phyloP scores from a whole-genome alignment of 331 rosid species.

The Acacia concinna region DNA sequence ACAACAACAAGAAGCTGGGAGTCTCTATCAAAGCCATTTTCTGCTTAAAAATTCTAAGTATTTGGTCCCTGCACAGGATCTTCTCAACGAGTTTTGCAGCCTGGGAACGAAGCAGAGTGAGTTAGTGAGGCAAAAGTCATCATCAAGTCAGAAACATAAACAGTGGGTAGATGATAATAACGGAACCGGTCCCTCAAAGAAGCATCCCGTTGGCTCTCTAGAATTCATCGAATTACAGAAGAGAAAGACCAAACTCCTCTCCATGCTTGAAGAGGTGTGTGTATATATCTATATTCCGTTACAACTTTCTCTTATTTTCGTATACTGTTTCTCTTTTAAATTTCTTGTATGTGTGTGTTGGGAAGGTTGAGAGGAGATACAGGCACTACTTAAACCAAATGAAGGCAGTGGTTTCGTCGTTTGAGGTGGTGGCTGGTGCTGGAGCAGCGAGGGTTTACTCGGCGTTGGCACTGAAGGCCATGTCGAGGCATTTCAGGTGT shows the following conservation, averaged over 20 bases:
- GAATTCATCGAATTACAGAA: conserved; percentile 86
- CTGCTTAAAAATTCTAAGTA: conserved; percentile 62
- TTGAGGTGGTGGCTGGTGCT: conserved; percentile 75
- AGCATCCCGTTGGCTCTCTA: conserved; percentile 54
- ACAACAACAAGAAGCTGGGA: conserved; percentile 25
- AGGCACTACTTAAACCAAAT: conserved; percentile 81
- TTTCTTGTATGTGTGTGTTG: not conserved
- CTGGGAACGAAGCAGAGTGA: conserved; percentile 61
- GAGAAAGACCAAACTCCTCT: conserved; percentile 74
- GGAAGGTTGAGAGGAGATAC: conserved; percentile 84
- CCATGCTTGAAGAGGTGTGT: conserved; percentile 98
- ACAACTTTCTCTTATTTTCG: not conserved
- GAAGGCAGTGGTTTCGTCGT: conserved; percentile 72
- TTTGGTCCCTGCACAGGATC: conserved; percentile 66
- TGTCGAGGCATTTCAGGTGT: conserved; percentile 83
- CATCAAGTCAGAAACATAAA: conserved; percentile 39
- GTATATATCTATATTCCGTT: conserved; percentile 6
- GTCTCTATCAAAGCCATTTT: conserved; percentile 46
- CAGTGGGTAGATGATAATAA: conserved; percentile 51
- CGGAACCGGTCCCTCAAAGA: conserved; percentile 44
- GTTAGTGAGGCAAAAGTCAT: conserved; percentile 41
- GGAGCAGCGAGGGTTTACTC: conserved; percentile 86
- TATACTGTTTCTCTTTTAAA: not conserved
- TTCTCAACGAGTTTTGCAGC: conserved; percentile 86
- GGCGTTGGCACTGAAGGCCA: conserved; percentile 70